phyloP scores from a whole-genome alignment of 192 early-diverging fungal genomes.

The Coemansia sp. region DNA sequence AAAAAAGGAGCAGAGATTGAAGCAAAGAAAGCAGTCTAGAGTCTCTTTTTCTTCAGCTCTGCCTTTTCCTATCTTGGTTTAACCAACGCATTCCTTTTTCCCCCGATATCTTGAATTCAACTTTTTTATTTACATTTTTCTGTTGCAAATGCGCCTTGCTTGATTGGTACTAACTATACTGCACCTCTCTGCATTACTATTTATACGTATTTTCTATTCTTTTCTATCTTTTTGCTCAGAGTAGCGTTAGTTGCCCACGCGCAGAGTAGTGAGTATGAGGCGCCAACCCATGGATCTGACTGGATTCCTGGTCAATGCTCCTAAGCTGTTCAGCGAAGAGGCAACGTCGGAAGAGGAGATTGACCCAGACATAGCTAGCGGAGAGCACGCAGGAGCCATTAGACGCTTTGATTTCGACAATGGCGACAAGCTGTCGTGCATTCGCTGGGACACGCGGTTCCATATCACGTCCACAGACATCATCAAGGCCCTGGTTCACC shows the following conservation, averaged over 20 bases:
- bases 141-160: slow-evolving; percentile 1
- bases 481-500: slow-evolving; percentile 81
- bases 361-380: slow-evolving; percentile 41
- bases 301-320: slow-evolving; percentile 50
- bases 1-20: too few species aligned
- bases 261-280: slow-evolving; percentile 32
- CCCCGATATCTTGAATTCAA: too few species aligned
- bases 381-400: slow-evolving; percentile 37
- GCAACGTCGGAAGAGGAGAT: slow-evolving; percentile 41
- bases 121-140: too few species aligned
- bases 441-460: slow-evolving; percentile 88
- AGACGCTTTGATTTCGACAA: slow-evolving; percentile 63
- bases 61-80: neutral
- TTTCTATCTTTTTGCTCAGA: neutral
- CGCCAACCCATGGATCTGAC: slow-evolving; percentile 35
- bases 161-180: neutral
- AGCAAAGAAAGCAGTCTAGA: too few species aligned
- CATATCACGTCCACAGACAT: slow-evolving; percentile 98
- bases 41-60: too few species aligned
- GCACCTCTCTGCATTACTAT: neutral
- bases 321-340: slow-evolving; percentile 51
- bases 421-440: slow-evolving; percentile 88
- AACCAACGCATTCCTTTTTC: too few species aligned
- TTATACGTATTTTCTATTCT: neutral
- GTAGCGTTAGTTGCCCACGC: slow-evolving; percentile 32